Conservation (phyloP, 768 basidiomycete genomes). For the Calocybe indica region DNA sequence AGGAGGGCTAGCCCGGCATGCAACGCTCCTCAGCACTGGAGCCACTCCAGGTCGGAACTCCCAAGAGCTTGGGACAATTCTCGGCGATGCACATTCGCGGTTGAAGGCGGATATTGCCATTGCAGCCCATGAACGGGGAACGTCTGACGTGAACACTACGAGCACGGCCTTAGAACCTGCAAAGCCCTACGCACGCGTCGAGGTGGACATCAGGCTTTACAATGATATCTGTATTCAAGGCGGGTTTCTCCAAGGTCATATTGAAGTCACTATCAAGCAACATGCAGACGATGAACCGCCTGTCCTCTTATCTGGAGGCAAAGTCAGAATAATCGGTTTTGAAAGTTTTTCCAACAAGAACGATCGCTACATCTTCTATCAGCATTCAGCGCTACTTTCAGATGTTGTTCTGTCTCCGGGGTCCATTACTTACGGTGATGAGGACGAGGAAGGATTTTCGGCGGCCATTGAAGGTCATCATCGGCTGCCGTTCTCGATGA, state of each 20-base stretch:
- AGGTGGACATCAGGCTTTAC: conserved; percentile 76
- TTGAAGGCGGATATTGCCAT: conserved; percentile 29
- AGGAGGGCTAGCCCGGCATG: conserved; percentile 32
- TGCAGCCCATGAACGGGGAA: conserved; percentile 19
- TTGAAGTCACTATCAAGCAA: conserved; percentile 43
- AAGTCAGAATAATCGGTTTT: conserved; percentile 80
- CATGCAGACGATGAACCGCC: conserved; percentile 48
- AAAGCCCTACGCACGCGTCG: conserved; percentile 67
- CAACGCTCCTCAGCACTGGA: conserved; percentile 50
- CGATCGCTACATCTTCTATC: conserved; percentile 78
- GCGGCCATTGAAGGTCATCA: conserved; percentile 63
- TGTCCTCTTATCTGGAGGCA: conserved; percentile 66
- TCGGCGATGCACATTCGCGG: conserved; percentile 55
- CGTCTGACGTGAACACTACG: conserved; percentile 33
- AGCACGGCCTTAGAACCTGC: conserved; percentile 62
- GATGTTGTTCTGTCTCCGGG: conserved; percentile 33
- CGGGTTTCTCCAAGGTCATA: conserved; percentile 58
- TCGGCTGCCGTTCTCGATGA: conserved; percentile 65
- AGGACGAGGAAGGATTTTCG: conserved; percentile 59
- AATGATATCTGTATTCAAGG: conserved; percentile 78
- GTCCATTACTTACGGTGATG: neutral
- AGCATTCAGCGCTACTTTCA: conserved; percentile 48
- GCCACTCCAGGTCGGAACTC: conserved; percentile 42
- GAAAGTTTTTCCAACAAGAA: conserved; percentile 59
- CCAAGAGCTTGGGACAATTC: conserved; percentile 53